phyloP scores from a whole-genome alignment of 345 rosid genomes.

The Pugionium dolabratum region DNA sequence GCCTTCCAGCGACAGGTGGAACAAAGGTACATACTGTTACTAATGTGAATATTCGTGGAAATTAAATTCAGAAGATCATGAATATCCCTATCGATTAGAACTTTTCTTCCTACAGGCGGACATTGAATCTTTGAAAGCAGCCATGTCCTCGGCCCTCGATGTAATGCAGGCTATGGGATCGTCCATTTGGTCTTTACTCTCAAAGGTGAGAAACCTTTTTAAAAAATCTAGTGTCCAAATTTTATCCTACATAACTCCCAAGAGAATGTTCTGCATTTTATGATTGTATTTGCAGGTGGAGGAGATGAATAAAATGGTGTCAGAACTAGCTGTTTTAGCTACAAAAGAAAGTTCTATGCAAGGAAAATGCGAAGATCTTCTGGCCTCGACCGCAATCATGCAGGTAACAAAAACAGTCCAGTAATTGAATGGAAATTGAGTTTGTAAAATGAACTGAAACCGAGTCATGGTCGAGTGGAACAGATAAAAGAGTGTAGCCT shows the following conservation, averaged over 20 bases:
- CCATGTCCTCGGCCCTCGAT: constrained; percentile 85
- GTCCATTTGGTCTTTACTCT: constrained; percentile 62
- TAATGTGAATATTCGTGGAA: neutral
- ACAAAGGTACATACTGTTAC: constrained; percentile 58
- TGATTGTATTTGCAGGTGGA: constrained; percentile 57
- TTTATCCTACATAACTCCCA: constrained; percentile 3
- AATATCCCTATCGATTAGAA: constrained; percentile 14
- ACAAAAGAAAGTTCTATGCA: constrained; percentile 68
- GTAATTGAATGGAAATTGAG: constrained; percentile 6
- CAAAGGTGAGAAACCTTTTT: constrained; percentile 58
- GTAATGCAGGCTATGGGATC: constrained; percentile 92
- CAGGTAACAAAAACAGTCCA: constrained; percentile 56
- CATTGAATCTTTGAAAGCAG: constrained; percentile 67
- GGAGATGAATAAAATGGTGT: constrained; percentile 59
- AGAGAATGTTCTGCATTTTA: neutral
- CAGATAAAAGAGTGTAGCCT: constrained; percentile 69
- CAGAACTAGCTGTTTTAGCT: constrained; percentile 65
- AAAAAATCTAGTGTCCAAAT: neutral
- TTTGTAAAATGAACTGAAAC: neutral
- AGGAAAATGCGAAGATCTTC: constrained; percentile 67
- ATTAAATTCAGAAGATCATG: constrained; percentile 10
- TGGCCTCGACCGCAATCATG: constrained; percentile 64
- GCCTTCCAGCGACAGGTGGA: constrained; percentile 86
- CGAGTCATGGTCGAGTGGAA: neutral
- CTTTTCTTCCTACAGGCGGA: constrained; percentile 62